phyloP scores from a whole-genome alignment of 225 moss, liverwort and hornwort species.

The Physcomitrium patens region DNA sequence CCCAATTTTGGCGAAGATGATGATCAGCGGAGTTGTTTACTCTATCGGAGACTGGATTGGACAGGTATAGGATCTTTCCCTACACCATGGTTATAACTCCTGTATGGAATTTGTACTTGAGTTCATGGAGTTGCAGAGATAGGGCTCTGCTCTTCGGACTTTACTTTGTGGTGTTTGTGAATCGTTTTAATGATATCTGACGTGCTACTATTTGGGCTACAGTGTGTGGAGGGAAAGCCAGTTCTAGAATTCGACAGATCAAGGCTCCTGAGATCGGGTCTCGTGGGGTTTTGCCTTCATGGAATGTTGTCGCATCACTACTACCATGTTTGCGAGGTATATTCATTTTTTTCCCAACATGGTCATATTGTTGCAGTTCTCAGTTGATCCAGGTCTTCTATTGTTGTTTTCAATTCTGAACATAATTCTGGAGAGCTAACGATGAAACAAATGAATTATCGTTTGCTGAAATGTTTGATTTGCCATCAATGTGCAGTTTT shows the following conservation, averaged over 20 bases:
- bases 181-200: not conserved
- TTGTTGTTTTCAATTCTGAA: too few relatives aligned
- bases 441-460: too few relatives aligned
- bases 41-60: constrained; percentile 96
- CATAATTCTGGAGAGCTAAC: not conserved
- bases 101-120: too few relatives aligned
- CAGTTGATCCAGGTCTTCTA: not conserved
- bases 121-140: too few relatives aligned
- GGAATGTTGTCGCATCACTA: constrained; percentile 94
- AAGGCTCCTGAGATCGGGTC: constrained; percentile 80
- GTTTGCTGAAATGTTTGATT: not conserved
- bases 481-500: constrained; percentile 57
- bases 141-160: too few relatives aligned
- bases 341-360: not conserved
- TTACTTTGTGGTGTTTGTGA: too few relatives aligned
- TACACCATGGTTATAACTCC: too few relatives aligned
- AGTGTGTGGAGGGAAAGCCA: constrained; percentile 86
- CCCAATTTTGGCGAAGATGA: constrained; percentile 95
- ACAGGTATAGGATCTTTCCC: constrained; percentile 44
- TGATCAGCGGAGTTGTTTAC: constrained; percentile 91
- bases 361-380: too few relatives aligned
- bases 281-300: constrained; percentile 91
- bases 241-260: constrained; percentile 76
- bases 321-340: constrained; percentile 87
- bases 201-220: constrained; percentile 11